These are phyloP conservation scores for Fusarium ramigenum DNA, from an alignment of 2,329 filamentous ascomycete genomes.

Conservation along the genomic window DNA sequence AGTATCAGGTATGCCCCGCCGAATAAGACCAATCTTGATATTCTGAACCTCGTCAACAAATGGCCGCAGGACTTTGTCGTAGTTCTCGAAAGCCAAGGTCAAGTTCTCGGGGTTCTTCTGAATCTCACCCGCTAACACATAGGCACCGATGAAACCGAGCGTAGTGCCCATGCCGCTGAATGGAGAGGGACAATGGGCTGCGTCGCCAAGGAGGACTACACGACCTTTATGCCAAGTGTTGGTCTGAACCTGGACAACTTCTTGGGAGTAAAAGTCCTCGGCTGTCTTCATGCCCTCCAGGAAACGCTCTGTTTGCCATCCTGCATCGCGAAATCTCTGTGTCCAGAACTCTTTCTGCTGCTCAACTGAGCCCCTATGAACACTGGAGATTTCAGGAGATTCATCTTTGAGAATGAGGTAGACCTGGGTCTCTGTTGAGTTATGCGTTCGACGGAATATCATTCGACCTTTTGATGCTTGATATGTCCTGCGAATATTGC, in stretches of 20 bases:
- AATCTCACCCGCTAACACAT: constrained; percentile 27
- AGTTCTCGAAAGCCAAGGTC: constrained; percentile 15
- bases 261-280: constrained; percentile 29
- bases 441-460: constrained; percentile 30
- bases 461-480: constrained; percentile 10
- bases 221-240: constrained; percentile 15
- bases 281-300: constrained; percentile 21
- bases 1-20: constrained; percentile 3
- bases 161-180: constrained; percentile 32
- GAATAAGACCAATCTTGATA: constrained; percentile 8
- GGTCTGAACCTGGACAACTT: constrained; percentile 19
- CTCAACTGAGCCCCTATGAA: constrained; percentile 6
- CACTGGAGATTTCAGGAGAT: background rate
- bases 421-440: constrained; percentile 24
- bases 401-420: constrained; percentile 26
- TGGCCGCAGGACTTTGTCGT: constrained; percentile 11
- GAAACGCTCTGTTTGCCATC: constrained; percentile 21
- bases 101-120: constrained; percentile 8
- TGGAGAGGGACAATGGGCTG: constrained; percentile 21
- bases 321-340: constrained; percentile 1
- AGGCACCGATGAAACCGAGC: constrained; percentile 19
- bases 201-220: constrained; percentile 13
- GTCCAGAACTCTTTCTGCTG: constrained; percentile 31
- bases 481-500: constrained; percentile 23
- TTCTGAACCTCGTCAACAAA: constrained; percentile 26